Conservation (phyloP, 2,329 filamentous ascomycete genomes). For the Trichoderma citrinoviride region DNA sequence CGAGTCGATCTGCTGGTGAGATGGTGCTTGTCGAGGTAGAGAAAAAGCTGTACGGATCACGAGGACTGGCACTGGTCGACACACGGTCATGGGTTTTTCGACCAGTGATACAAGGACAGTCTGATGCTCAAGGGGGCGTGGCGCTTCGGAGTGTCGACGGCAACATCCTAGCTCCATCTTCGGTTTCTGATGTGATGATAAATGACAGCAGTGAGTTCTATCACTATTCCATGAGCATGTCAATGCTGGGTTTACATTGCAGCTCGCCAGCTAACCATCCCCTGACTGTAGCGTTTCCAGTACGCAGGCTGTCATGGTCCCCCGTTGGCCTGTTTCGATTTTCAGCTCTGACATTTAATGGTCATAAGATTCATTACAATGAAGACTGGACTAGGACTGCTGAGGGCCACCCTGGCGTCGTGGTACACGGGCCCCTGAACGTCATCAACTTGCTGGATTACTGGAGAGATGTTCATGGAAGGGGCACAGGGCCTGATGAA, state of each 20-base stretch:
- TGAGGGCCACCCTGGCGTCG: slow-evolving; percentile 66
- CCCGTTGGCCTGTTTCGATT: slow-evolving; percentile 68
- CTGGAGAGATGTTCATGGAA: slow-evolving; percentile 52
- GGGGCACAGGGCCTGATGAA: slow-evolving; percentile 32
- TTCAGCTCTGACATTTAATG: slow-evolving; percentile 82
- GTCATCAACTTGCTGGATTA: slow-evolving; percentile 71
- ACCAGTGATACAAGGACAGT: slow-evolving; percentile 32
- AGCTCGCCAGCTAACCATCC: neutral
- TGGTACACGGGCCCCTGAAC: slow-evolving; percentile 80
- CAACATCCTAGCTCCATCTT: slow-evolving; percentile 25
- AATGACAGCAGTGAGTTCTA: slow-evolving; percentile 23
- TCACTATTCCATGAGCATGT: neutral
- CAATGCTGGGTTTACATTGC: neutral
- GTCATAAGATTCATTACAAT: slow-evolving; percentile 81
- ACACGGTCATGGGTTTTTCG: slow-evolving; percentile 51
- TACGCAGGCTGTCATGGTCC: slow-evolving; percentile 43
- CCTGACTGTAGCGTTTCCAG: slow-evolving; percentile 20
- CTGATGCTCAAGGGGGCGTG: neutral
- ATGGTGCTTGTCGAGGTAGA: slow-evolving; percentile 65
- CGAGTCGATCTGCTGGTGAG: slow-evolving; percentile 52
- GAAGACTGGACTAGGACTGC: slow-evolving; percentile 60
- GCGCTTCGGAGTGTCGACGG: slow-evolving; percentile 5
- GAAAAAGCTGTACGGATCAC: slow-evolving; percentile 54
- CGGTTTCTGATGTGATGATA: slow-evolving; percentile 27
- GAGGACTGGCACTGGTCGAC: slow-evolving; percentile 54